Conservation (phyloP, 192 early-diverging fungal species). For the Entomortierella lignicola region DNA sequence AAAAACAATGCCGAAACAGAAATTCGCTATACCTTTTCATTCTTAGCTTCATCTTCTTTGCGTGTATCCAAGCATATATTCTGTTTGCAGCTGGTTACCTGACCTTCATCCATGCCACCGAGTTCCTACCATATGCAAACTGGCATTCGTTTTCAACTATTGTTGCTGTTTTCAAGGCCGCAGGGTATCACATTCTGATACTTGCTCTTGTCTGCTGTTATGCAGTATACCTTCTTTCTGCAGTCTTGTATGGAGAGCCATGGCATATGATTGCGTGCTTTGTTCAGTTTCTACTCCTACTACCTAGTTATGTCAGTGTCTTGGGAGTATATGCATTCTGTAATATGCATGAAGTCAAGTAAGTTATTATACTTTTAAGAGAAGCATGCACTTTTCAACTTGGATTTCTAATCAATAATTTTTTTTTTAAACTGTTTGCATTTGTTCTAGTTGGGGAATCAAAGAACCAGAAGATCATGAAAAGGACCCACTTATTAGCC, state of each 20-base stretch:
- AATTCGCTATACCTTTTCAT: conserved; percentile 46
- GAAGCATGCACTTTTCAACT: no score
- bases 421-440: neutral
- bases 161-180: conserved; percentile 44
- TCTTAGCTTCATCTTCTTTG: conserved; percentile 50
- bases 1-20: conserved; percentile 12
- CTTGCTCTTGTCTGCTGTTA: conserved; percentile 46
- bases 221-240: conserved; percentile 32
- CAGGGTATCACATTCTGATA: conserved; percentile 48
- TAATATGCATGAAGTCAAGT: conserved; percentile 58
- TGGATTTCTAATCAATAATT: no score
- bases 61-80: conserved; percentile 44
- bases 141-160: conserved; percentile 40
- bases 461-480: conserved; percentile 53
- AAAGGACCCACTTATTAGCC: conserved; percentile 46
- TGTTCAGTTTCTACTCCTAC: conserved; percentile 38
- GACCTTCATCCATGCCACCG: conserved; percentile 43
- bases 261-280: conserved; percentile 55
- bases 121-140: conserved; percentile 39
- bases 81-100: conserved; percentile 47
- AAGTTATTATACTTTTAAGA: neutral
- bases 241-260: conserved; percentile 44
- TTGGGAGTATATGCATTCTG: conserved; percentile 47
- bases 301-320: conserved; percentile 51
- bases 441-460: conserved; percentile 47